phyloP scores from a whole-genome alignment of 1,139 yeast species.

The Tardiomyces digboiensis region DNA sequence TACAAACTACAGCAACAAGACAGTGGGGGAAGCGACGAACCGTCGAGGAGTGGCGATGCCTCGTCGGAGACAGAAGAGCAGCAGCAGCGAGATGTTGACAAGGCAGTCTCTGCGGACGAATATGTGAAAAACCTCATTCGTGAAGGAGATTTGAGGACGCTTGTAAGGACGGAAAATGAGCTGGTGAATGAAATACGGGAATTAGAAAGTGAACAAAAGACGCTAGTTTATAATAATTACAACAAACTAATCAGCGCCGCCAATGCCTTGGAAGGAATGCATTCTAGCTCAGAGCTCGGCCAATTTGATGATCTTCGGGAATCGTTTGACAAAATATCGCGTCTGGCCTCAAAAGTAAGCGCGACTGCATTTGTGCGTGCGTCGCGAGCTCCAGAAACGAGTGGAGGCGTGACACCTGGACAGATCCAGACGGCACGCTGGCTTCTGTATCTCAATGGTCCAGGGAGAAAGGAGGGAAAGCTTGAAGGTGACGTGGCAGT shows the following conservation, averaged over 20 bases:
- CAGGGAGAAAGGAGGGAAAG: not conserved
- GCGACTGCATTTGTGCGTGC: not conserved
- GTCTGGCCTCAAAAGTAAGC: not conserved
- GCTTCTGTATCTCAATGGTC: not conserved
- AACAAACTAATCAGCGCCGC: constrained; percentile 32
- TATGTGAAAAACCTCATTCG: constrained; percentile 19
- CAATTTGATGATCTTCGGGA: not conserved
- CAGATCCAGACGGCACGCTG: not conserved
- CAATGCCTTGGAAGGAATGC: constrained; percentile 21
- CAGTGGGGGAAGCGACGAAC: not conserved
- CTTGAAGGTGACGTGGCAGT: not conserved
- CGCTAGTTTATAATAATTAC: constrained; percentile 35
- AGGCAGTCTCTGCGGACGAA: constrained; percentile 1
- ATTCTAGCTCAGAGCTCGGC: not conserved
- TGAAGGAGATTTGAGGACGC: constrained; percentile 16
- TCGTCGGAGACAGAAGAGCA: constrained; percentile 2
- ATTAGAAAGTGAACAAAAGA: constrained; percentile 33
- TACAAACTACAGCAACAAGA: constrained; percentile 24
- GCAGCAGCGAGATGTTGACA: constrained; percentile 2
- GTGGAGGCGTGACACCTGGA: not conserved
- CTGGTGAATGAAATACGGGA: constrained; percentile 26
- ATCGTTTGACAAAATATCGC: not conserved
- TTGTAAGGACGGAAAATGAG: constrained; percentile 24
- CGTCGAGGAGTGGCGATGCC: constrained; percentile 6
- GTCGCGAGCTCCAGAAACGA: not conserved